Evolutionary conservation across 2,329 filamentous ascomycete species (phyloP).

Genomic region (Colletotrichum liriopes): DNA sequence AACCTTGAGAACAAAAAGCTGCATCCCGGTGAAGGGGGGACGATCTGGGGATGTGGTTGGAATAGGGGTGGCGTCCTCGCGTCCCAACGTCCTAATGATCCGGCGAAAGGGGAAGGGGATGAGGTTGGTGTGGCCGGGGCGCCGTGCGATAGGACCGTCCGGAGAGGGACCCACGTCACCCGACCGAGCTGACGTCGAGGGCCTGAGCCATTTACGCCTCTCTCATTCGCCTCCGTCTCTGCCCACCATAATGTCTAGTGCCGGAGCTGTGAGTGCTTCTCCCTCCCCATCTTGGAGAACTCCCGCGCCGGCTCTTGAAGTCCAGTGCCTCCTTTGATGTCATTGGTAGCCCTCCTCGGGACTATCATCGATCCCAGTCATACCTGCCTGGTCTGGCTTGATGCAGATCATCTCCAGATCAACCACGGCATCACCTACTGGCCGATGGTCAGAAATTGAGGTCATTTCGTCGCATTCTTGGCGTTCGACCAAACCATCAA

Average conservation of each 20-base stretch:
- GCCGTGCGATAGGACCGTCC: conserved; percentile 23
- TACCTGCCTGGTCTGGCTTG: background rate
- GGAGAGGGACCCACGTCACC: conserved; percentile 29
- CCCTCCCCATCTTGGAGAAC: background rate
- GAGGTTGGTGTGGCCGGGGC: conserved; percentile 22
- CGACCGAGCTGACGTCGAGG: conserved; percentile 23
- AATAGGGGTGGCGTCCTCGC: conserved; percentile 1
- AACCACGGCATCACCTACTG: background rate
- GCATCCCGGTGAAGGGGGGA: background rate
- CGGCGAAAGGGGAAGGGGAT: conserved; percentile 6
- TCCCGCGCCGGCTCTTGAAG: background rate
- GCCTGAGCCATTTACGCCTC: conserved; percentile 4
- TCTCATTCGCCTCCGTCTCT: conserved; percentile 23
- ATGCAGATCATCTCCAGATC: background rate
- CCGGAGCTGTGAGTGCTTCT: background rate
- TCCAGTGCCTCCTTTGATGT: background rate
- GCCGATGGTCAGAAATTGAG: conserved; percentile 7
- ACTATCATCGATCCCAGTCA: background rate
- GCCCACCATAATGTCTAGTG: background rate
- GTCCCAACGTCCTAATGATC: conserved; percentile 7
- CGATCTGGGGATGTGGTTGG: conserved; percentile 7
- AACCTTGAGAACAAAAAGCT: background rate
- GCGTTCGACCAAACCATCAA: background rate
- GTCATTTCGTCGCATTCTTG: conserved; percentile 26
- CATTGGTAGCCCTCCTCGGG: conserved; percentile 2